These are phyloP conservation scores for Recurvomyces mirabilis DNA, from an alignment of 495 filamentous ascomycete species.

Conservation along the genomic window DNA sequence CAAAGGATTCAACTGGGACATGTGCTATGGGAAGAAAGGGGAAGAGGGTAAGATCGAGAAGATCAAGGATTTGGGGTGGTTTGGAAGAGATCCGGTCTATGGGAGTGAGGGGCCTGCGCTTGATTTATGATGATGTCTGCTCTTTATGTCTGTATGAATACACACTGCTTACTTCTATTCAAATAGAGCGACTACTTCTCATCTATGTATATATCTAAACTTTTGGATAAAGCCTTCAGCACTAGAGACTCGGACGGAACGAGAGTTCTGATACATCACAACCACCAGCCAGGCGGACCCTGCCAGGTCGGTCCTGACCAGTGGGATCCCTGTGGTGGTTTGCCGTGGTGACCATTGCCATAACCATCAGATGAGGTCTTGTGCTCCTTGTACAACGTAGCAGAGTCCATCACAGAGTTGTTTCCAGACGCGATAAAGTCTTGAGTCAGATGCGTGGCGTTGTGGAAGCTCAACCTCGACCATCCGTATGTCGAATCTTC, in stretches of 20 bases:
- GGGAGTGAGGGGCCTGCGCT: conserved; percentile 21
- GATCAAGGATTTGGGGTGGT: conserved; percentile 24
- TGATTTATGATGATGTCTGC: conserved; percentile 15
- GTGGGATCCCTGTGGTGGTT: no score
- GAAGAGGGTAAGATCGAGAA: conserved; percentile 22
- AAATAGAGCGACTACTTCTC: no score
- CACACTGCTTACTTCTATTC: no score
- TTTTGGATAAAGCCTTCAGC: no score
- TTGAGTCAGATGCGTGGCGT: conserved; percentile 10
- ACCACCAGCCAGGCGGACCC: no score
- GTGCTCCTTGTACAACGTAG: conserved; percentile 14
- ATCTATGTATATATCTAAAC: no score
- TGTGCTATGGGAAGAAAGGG: conserved; percentile 50
- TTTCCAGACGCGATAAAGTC: conserved; percentile 8
- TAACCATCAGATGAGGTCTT: not conserved
- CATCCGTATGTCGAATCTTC: conserved; percentile 3
- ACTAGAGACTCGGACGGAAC: no score
- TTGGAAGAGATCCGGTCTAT: conserved; percentile 23
- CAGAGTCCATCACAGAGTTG: conserved; percentile 1
- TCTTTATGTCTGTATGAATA: no score
- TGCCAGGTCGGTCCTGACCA: no score
- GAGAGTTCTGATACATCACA: no score
- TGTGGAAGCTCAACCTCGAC: conserved; percentile 14
- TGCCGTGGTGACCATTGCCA: not conserved
- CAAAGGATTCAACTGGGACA: conserved; percentile 47